A percentile compares a stretch with the other conserved stretches of the same genome.
Conservation (phyloP, 108 stramenopile species). For the Fragilariopsis cylindrus region DNA sequence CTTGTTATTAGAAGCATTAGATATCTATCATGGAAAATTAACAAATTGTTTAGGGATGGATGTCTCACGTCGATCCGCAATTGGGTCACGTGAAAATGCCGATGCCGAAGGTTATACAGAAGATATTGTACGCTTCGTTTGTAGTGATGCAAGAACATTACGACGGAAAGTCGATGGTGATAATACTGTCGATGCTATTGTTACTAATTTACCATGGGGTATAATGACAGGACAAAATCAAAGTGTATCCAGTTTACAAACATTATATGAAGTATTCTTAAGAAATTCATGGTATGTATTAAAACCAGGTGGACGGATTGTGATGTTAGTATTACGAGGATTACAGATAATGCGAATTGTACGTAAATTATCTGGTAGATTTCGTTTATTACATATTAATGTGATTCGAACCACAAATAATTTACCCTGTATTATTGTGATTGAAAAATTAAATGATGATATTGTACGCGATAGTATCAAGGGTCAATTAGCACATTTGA, state of each 20-base stretch:
- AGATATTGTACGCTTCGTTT: conserved; percentile 42
- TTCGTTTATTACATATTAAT: conserved; percentile 51
- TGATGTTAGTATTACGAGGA: conserved; percentile 70
- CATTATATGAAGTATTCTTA: conserved; percentile 71
- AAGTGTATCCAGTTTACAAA: conserved; percentile 57
- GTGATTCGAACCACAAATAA: conserved; percentile 73
- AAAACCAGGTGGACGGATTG: conserved; percentile 54
- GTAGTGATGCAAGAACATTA: conserved; percentile 61
- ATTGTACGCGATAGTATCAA: conserved; percentile 59
- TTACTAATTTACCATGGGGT: conserved; percentile 71
- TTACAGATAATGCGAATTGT: conserved; percentile 68
- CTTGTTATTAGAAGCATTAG: conserved; percentile 74
- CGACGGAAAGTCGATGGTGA: conserved; percentile 52
- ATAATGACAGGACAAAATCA: conserved; percentile 68
- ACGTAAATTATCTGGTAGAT: conserved; percentile 64
- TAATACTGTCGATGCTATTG: conserved; percentile 58
- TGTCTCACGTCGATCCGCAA: conserved; percentile 53
- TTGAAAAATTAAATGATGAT: conserved; percentile 60
- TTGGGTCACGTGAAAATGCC: conserved; percentile 65
- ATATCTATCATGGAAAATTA: conserved; percentile 42
- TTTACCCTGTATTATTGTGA: conserved; percentile 64
- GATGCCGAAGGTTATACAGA: conserved; percentile 46
- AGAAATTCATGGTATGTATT: conserved; percentile 68
- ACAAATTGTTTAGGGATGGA: conserved; percentile 58
- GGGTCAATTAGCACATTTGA: conserved; percentile 58